These are phyloP conservation scores for Umbelopsis ramanniana DNA, from an alignment of 192 early-diverging fungal genomes.

Conservation along the genomic window DNA sequence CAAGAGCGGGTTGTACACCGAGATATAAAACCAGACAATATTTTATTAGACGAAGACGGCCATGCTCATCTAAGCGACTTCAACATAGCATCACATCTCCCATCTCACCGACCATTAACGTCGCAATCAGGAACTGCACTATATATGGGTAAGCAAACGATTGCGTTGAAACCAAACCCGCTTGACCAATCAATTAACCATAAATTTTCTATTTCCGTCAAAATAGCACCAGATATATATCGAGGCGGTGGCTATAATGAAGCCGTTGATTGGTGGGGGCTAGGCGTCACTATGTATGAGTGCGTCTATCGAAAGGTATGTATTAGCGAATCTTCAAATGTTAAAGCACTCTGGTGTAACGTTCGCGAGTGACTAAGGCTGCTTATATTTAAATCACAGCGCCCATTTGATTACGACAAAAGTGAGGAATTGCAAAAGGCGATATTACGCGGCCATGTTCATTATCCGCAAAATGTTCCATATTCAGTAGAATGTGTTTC, in stretches of 20 bases:
- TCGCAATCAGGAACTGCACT: conserved; percentile 88
- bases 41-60: conserved; percentile 74
- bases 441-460: conserved; percentile 65
- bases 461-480: conserved; percentile 56
- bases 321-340: background rate
- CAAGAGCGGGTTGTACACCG: conserved; percentile 81
- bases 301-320: conserved; percentile 74
- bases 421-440: conserved; percentile 64
- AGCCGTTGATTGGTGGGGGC: conserved; percentile 94
- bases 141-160: conserved; percentile 76
- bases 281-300: conserved; percentile 92
- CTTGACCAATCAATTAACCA: background rate
- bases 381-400: conserved; percentile 31
- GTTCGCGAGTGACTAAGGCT: background rate
- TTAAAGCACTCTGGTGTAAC: conserved; percentile 11
- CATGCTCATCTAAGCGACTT: conserved; percentile 95
- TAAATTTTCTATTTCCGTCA: background rate
- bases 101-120: conserved; percentile 61
- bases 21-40: conserved; percentile 96
- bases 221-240: conserved; percentile 72
- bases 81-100: conserved; percentile 87
- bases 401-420: conserved; percentile 73
- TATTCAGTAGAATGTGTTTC: conserved; percentile 68
- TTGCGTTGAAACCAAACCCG: background rate
- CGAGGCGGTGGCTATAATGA: conserved; percentile 72